Conservation (phyloP, 257 asterid species). For the Gardenia jasminoides region DNA sequence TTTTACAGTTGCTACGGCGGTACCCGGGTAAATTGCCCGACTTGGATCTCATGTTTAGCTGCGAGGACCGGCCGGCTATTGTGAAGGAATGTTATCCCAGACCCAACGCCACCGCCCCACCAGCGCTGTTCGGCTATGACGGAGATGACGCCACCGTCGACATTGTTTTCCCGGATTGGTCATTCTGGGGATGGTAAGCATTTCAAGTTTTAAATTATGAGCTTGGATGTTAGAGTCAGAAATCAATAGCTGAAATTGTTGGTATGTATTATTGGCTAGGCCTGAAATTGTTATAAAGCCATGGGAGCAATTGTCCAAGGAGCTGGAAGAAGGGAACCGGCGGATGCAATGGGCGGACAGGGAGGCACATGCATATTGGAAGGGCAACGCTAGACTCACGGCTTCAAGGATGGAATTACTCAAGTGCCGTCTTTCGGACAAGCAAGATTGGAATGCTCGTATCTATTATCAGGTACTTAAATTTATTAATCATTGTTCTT, state of each 20-base stretch:
- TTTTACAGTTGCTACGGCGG: conserved; percentile 31
- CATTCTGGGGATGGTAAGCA: conserved; percentile 49
- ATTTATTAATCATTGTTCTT: too few relatives aligned
- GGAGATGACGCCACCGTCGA: conserved; percentile 31
- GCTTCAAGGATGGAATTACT: not conserved
- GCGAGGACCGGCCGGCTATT: conserved; percentile 25
- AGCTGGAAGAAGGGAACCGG: conserved; percentile 49
- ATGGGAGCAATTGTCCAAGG: conserved; percentile 54
- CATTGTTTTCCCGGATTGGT: conserved; percentile 45
- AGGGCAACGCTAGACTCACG: conserved; percentile 33
- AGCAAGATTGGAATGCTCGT: conserved; percentile 82
- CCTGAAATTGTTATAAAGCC: conserved; percentile 72
- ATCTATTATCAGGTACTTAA: conserved; percentile 20
- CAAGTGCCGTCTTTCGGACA: conserved; percentile 57
- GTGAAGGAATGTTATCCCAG: not conserved
- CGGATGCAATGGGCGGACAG: conserved; percentile 60
- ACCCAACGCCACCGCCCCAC: conserved; percentile 22
- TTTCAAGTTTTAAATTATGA: too few relatives aligned
- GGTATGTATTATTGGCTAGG: conserved; percentile 39
- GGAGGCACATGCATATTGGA: conserved; percentile 85
- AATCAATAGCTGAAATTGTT: too few relatives aligned
- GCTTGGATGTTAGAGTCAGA: too few relatives aligned
- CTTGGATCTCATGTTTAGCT: conserved; percentile 32
- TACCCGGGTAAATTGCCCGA: conserved; percentile 38
- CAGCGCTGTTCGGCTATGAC: conserved; percentile 31